Conservation (phyloP, 2,329 filamentous ascomycete genomes). For the Leptographium flavum region DNA sequence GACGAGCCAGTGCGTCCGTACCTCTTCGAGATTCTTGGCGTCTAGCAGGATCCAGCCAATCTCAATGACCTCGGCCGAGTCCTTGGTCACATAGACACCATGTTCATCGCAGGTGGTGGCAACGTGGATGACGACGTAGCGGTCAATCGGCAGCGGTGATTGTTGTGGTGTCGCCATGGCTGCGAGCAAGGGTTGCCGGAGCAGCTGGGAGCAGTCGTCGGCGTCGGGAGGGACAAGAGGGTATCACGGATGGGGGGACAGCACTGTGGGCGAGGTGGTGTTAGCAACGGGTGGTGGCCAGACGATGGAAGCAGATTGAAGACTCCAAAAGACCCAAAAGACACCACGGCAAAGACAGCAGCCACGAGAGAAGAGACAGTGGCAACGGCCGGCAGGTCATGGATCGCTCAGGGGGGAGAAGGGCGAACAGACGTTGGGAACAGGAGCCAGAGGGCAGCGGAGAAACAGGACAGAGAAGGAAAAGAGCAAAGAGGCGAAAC, state of each 20-base stretch:
- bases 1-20: constrained; percentile 23
- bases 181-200: constrained; percentile 1
- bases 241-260: neutral
- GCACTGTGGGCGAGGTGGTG: neutral
- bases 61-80: constrained; percentile 98
- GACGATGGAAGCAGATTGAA: neutral
- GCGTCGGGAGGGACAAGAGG: no score
- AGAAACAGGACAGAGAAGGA: neutral
- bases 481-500: neutral
- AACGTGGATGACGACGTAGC: constrained; percentile 96
- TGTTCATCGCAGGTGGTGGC: constrained; percentile 98
- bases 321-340: no score
- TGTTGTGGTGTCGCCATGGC: constrained; percentile 30
- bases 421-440: no score
- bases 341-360: no score
- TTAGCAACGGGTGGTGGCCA: neutral
- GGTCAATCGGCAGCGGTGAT: constrained; percentile 62
- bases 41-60: constrained; percentile 95
- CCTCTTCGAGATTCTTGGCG: constrained; percentile 83
- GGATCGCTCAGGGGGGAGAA: no score
- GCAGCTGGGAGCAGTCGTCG: neutral
- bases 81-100: constrained; percentile 97
- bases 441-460: no score
- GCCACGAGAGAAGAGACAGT: no score
- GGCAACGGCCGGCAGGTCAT: no score